Percentiles rank a stretch among this genome's conserved stretches.
Evolutionary conservation across 192 early-diverging fungal species (phyloP).

Genomic region (Kickxella alabastrina): DNA sequence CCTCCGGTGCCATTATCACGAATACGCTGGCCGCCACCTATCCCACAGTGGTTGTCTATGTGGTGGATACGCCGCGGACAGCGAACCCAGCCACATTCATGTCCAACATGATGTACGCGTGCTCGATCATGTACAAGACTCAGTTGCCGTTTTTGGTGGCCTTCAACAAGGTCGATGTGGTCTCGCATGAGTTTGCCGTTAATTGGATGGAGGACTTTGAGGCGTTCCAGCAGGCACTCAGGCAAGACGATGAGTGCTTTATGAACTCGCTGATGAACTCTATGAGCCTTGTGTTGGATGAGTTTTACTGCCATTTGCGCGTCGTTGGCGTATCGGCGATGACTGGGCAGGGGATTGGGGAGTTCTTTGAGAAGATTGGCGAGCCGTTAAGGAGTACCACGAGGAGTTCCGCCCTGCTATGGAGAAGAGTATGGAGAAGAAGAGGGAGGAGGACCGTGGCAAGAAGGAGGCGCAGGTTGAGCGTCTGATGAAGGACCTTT

Average conservation of each 20-base stretch:
- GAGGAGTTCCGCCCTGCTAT: constrained; percentile 84
- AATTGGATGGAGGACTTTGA: constrained; percentile 99
- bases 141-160: constrained; percentile 92
- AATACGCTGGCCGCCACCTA: constrained; percentile 87
- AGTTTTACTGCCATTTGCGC: constrained; percentile 84
- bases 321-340: constrained; percentile 87
- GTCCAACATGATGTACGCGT: constrained; percentile 99
- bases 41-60: constrained; percentile 87
- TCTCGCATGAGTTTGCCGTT: constrained; percentile 82
- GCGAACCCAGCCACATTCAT: constrained; percentile 93
- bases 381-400: constrained; percentile 84
- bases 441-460: constrained; percentile 59
- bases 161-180: constrained; percentile 96
- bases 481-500: constrained; percentile 86
- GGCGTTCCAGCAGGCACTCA: constrained; percentile 81
- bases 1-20: constrained; percentile 92
- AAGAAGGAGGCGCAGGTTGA: constrained; percentile 67
- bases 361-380: constrained; percentile 77
- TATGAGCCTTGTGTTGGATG: constrained; percentile 95
- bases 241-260: constrained; percentile 74
- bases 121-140: constrained; percentile 96
- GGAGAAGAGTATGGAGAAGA: constrained; percentile 66
- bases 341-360: constrained; percentile 89
- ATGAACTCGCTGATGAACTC: constrained; percentile 91
- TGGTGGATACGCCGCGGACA: constrained; percentile 94